A percentile compares a stretch with the other conserved stretches of the same genome.
Evolutionary conservation across 2,329 filamentous ascomycete genomes (phyloP).

Genomic region (Delphinella strobiligena): DNA sequence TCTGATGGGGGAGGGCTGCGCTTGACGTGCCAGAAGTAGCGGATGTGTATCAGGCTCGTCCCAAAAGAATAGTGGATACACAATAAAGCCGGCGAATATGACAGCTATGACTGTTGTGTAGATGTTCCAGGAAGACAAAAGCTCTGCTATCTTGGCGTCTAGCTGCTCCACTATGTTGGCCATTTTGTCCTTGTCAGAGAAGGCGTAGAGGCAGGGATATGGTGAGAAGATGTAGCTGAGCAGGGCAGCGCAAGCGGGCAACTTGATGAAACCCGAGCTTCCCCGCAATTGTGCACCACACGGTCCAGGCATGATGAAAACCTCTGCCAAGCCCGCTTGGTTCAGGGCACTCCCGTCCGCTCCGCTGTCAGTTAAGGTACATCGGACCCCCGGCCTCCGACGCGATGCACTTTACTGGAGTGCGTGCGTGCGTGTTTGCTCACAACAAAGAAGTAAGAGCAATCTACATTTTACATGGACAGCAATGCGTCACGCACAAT

Average conservation of each 20-base stretch:
- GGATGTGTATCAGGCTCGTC: conserved; percentile 86
- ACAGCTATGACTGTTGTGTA: conserved; percentile 64
- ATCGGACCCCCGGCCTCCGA: too few species aligned
- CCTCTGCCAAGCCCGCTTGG: too few species aligned
- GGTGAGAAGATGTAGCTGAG: background rate
- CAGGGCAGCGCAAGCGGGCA: background rate
- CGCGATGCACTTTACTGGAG: too few species aligned
- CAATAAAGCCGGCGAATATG: conserved; percentile 52
- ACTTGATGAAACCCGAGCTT: too few species aligned
- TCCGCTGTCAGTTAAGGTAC: too few species aligned
- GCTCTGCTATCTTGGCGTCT: conserved; percentile 56
- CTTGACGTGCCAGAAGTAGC: conserved; percentile 76
- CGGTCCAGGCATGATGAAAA: too few species aligned
- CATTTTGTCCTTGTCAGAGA: conserved; percentile 22
- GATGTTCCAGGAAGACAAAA: conserved; percentile 70
- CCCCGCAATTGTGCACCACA: too few species aligned
- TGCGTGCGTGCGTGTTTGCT: too few species aligned
- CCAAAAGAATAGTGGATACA: conserved; percentile 57
- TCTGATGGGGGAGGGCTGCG: conserved; percentile 64
- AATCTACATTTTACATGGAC: background rate
- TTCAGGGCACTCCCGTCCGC: too few species aligned
- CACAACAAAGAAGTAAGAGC: background rate
- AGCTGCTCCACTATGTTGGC: conserved; percentile 48
- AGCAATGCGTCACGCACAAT: background rate
- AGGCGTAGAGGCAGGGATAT: background rate